Conservation (phyloP, 2,329 filamentous ascomycete species). For the Penicillium verrucosum region DNA sequence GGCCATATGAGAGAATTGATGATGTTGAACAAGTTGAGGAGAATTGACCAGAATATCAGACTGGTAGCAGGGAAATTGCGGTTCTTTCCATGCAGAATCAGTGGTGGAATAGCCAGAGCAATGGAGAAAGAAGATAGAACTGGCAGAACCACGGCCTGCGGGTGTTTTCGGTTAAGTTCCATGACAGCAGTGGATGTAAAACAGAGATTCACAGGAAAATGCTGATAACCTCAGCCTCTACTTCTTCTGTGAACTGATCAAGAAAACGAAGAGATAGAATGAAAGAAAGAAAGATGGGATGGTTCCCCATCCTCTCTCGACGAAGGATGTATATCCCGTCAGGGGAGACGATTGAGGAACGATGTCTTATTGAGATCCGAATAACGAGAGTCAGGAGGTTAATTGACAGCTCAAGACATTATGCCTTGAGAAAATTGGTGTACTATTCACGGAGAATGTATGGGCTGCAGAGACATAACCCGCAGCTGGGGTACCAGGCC, state of each 20-base stretch:
- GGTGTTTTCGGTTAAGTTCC: slow-evolving; percentile 17
- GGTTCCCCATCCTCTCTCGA: not conserved
- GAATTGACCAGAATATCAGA: slow-evolving; percentile 55
- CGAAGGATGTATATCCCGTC: not conserved
- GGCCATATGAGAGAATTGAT: slow-evolving; percentile 65
- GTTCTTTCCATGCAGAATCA: slow-evolving; percentile 59
- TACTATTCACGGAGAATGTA: slow-evolving; percentile 4
- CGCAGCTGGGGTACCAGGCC: not conserved
- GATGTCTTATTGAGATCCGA: slow-evolving; percentile 4
- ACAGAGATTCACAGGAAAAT: not conserved
- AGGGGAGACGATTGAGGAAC: not conserved
- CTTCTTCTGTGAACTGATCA: not conserved
- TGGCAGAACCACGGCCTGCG: slow-evolving; percentile 45
- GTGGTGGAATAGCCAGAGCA: slow-evolving; percentile 54
- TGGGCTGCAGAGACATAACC: slow-evolving; percentile 9
- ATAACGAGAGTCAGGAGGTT: slow-evolving; percentile 8
- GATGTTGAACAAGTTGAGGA: slow-evolving; percentile 58
- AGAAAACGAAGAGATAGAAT: not conserved
- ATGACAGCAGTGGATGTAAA: slow-evolving; percentile 4
- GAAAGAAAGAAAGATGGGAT: not conserved
- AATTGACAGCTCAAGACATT: slow-evolving; percentile 5
- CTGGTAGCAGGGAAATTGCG: slow-evolving; percentile 59
- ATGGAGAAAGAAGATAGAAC: slow-evolving; percentile 50
- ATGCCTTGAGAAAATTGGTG: not conserved
- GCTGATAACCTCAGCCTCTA: not conserved